Conservation (phyloP, 352 stramenopile genomes). For the Globisporangium mamillatum region DNA sequence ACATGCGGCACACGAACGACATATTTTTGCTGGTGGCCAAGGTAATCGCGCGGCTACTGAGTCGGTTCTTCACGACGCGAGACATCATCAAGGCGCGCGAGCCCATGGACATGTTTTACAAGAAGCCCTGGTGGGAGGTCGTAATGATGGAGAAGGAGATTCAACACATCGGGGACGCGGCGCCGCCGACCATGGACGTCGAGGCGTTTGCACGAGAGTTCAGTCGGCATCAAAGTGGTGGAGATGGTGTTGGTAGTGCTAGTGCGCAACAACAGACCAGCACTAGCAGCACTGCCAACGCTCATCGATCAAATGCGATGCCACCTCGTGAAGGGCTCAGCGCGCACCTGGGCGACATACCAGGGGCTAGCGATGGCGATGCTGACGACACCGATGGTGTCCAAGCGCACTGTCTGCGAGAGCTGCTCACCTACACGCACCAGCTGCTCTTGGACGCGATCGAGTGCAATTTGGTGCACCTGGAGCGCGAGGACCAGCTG, state of each 20-base stretch:
- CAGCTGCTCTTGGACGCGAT: conserved; percentile 60
- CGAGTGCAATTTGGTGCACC: conserved; percentile 62
- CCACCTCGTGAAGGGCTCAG: not conserved
- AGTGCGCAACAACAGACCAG: not conserved
- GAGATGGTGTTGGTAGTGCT: not conserved
- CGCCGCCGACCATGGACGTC: not conserved
- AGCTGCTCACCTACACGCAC: conserved; percentile 62
- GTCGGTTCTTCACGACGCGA: conserved; percentile 48
- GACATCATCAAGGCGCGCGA: conserved; percentile 58
- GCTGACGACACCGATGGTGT: not conserved
- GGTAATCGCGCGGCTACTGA: conserved; percentile 73
- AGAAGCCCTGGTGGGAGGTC: conserved; percentile 90
- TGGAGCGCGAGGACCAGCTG: conserved; percentile 63
- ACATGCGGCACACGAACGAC: conserved; percentile 88
- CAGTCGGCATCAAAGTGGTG: not conserved
- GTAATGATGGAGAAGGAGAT: conserved; percentile 30
- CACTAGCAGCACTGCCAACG: not conserved
- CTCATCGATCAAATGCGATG: not conserved
- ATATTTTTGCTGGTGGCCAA: conserved; percentile 90
- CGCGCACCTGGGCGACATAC: not conserved
- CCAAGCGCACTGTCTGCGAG: conserved; percentile 47
- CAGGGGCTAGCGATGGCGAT: not conserved
- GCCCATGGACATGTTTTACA: conserved; percentile 89
- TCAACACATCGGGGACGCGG: not conserved
- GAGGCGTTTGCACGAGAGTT: conserved; percentile 10